These are phyloP conservation scores for Daedalea quercina DNA, from an alignment of 768 basidiomycete genomes.

Conservation along the genomic window DNA sequence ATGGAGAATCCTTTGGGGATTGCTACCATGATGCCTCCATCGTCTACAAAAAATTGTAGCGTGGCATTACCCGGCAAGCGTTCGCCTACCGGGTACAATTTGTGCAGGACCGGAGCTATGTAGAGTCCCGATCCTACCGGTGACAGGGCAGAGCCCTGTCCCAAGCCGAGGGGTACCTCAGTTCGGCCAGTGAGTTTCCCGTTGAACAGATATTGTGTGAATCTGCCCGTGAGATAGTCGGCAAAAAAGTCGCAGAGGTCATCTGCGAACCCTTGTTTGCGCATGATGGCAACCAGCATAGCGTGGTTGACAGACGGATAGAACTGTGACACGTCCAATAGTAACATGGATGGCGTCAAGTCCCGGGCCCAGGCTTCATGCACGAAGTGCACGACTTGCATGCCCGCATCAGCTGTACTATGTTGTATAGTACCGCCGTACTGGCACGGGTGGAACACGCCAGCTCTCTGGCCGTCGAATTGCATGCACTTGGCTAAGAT, in stretches of 20 bases:
- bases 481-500: not conserved
- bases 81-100: not conserved
- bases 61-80: not conserved
- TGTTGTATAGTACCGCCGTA: conserved; percentile 16
- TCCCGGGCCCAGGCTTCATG: not conserved
- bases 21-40: conserved; percentile 7
- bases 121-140: conserved; percentile 11
- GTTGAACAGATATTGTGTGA: conserved; percentile 7
- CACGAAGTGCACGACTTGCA: conserved; percentile 11
- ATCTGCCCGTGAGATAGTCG: conserved; percentile 6
- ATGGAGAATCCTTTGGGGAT: not conserved
- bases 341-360: conserved; percentile 6
- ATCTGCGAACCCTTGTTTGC: conserved; percentile 7
- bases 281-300: conserved; percentile 2
- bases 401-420: conserved; percentile 13
- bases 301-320: conserved; percentile 16
- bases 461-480: conserved; percentile 2
- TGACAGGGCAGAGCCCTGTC: conserved; percentile 14
- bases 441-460: conserved; percentile 14
- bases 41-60: conserved; percentile 12
- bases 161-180: conserved; percentile 3
- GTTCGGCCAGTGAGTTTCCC: not conserved
- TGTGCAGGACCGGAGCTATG: conserved; percentile 10
- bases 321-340: conserved; percentile 16
- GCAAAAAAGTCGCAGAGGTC: conserved; percentile 7